These are phyloP conservation scores for Lepiota venenata DNA, from an alignment of 768 basidiomycete genomes.

Conservation along the genomic window DNA sequence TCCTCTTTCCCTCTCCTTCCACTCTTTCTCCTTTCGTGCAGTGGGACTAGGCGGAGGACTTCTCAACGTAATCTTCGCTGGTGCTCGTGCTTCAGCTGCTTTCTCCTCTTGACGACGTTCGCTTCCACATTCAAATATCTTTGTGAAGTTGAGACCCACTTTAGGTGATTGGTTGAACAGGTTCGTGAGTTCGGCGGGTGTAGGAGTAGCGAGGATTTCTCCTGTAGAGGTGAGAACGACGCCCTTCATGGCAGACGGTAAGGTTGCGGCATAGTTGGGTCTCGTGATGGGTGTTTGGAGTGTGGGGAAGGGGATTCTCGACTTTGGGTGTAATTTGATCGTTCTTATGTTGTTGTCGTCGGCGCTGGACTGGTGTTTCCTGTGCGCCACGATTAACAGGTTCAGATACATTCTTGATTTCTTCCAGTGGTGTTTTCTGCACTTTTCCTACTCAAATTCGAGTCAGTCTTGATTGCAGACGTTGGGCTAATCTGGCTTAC, in stretches of 20 bases:
- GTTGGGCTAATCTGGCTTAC: background rate
- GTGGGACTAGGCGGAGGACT: conserved; percentile 46
- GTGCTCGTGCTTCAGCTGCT: conserved; percentile 22
- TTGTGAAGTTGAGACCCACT: conserved; percentile 71
- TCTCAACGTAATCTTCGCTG: conserved; percentile 24
- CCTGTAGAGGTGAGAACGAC: conserved; percentile 80
- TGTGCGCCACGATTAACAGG: conserved; percentile 35
- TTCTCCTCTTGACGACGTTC: background rate
- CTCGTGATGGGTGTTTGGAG: conserved; percentile 56
- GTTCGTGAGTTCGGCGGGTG: conserved; percentile 59
- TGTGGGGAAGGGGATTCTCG: conserved; percentile 23
- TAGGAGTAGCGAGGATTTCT: conserved; percentile 68
- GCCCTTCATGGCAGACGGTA: conserved; percentile 66
- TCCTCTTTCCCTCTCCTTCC: conserved; percentile 14
- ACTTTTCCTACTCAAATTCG: conserved; percentile 40
- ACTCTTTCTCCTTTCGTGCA: conserved; percentile 40
- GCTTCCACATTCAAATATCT: conserved; percentile 55
- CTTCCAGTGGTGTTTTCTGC: conserved; percentile 61
- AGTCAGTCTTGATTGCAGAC: background rate
- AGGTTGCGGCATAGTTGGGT: conserved; percentile 26
- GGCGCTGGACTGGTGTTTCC: conserved; percentile 20
- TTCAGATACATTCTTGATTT: conserved; percentile 67
- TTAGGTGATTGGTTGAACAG: conserved; percentile 69
- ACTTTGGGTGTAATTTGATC: conserved; percentile 1
- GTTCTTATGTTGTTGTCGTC: conserved; percentile 12